phyloP scores from a whole-genome alignment of 2,329 filamentous ascomycete genomes.

The Colletotrichum higginsianum region DNA sequence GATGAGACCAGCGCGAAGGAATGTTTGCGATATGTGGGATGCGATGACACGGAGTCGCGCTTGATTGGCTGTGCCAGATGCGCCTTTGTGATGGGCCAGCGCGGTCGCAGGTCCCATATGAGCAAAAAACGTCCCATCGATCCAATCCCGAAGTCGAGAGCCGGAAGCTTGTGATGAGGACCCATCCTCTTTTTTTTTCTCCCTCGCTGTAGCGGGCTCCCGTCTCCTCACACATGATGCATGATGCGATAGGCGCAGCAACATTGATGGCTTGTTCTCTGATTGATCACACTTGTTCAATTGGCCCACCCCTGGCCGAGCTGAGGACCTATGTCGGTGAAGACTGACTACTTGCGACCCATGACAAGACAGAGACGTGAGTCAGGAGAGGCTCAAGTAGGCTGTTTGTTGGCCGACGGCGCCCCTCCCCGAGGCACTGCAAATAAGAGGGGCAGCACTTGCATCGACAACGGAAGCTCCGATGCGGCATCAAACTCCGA shows the following conservation, averaged over 20 bases:
- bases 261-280: constrained; percentile 4
- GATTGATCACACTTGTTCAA: not conserved
- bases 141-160: constrained; percentile 11
- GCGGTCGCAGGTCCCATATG: constrained; percentile 28
- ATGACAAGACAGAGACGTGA: constrained; percentile 30
- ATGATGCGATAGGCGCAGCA: constrained; percentile 7
- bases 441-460: not conserved
- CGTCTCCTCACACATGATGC: too few species aligned
- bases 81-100: constrained; percentile 25
- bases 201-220: too few species aligned
- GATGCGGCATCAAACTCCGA: constrained; percentile 4
- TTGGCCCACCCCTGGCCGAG: not conserved
- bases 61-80: constrained; percentile 33
- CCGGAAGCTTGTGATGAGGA: constrained; percentile 8
- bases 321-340: constrained; percentile 13
- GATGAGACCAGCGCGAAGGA: not conserved
- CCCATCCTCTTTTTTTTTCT: not conserved
- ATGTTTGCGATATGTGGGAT: constrained; percentile 6
- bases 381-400: constrained; percentile 33
- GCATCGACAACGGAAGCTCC: constrained; percentile 15
- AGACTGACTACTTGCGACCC: not conserved
- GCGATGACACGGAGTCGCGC: constrained; percentile 9
- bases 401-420: constrained; percentile 10
- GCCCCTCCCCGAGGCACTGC: not conserved
- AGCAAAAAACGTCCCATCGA: constrained; percentile 12